Percentiles rank a stretch among this genome's conserved stretches.
Conservation (phyloP, 352 stramenopile species). For the Globisporangium rhizosaccharum region DNA sequence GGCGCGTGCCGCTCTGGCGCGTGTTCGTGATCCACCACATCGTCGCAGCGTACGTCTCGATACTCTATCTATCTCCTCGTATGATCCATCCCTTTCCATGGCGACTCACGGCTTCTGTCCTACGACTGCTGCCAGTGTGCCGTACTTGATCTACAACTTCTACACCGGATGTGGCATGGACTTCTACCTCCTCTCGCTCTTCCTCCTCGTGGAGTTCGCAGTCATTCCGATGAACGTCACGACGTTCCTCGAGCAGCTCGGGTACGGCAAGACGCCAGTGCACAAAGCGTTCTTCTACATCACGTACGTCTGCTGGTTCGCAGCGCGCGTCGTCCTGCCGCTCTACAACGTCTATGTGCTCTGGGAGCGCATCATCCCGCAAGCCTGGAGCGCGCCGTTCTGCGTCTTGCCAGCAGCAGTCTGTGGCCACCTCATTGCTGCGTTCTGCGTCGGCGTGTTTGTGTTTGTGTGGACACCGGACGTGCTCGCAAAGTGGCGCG, state of each 20-base stretch:
- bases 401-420: constrained; percentile 62
- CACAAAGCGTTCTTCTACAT: constrained; percentile 67
- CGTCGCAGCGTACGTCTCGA: constrained; percentile 58
- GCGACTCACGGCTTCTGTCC: not conserved
- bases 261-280: constrained; percentile 51
- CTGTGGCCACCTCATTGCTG: constrained; percentile 75
- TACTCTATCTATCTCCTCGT: not conserved
- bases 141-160: constrained; percentile 83
- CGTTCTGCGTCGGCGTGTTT: constrained; percentile 80
- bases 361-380: constrained; percentile 66
- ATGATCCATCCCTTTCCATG: not conserved
- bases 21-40: constrained; percentile 82
- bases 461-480: constrained; percentile 82
- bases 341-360: constrained; percentile 80
- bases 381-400: constrained; percentile 28
- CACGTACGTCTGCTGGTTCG: constrained; percentile 77
- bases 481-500: constrained; percentile 67
- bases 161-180: constrained; percentile 65
- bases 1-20: constrained; percentile 65
- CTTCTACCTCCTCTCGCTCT: constrained; percentile 74
- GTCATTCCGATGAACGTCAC: constrained; percentile 80
- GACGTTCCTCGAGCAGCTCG: constrained; percentile 75
- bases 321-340: constrained; percentile 63
- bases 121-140: constrained; percentile 28
- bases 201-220: constrained; percentile 80